Evolutionary conservation across 768 basidiomycete species (phyloP).

Genomic region (Tylopilus balloui): DNA sequence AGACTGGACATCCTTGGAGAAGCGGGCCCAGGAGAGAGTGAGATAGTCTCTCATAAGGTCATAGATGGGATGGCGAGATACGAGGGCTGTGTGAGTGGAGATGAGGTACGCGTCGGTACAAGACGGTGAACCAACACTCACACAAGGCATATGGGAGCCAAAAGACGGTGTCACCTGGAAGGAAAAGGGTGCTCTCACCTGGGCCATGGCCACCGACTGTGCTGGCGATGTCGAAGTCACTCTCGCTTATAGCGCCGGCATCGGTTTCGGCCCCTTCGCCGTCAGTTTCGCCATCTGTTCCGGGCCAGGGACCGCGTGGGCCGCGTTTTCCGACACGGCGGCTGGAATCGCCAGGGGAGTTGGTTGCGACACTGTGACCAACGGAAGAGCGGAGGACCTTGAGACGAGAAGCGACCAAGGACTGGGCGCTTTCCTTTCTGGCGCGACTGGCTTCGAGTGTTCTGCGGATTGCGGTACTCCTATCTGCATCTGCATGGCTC

Average conservation of each 20-base stretch:
- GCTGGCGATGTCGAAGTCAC: constrained; percentile 80
- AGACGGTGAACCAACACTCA: constrained; percentile 37
- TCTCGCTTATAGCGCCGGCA: constrained; percentile 73
- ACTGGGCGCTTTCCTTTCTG: constrained; percentile 78
- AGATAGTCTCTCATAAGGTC: constrained; percentile 94
- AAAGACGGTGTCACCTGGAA: constrained; percentile 86
- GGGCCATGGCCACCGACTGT: constrained; percentile 71
- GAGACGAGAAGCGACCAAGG: constrained; percentile 61
- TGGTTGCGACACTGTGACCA: constrained; percentile 39
- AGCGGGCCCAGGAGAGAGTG: constrained; percentile 92
- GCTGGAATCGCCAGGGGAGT: constrained; percentile 47
- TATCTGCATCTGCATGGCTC: constrained; percentile 90
- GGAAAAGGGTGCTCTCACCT: constrained; percentile 83
- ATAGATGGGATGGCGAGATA: constrained; percentile 91
- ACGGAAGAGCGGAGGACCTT: constrained; percentile 57
- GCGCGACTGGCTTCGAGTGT: constrained; percentile 75
- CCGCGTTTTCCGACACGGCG: constrained; percentile 57
- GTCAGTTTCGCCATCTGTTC: constrained; percentile 65
- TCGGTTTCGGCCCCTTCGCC: constrained; percentile 69
- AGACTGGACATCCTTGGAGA: constrained; percentile 89
- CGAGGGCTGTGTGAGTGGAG: constrained; percentile 52
- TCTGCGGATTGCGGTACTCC: constrained; percentile 77
- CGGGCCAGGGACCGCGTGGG: constrained; percentile 69
- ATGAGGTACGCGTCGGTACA: constrained; percentile 7
- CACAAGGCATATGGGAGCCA: constrained; percentile 94